Base-by-base conservation (phyloP, 208 protist genomes). In the Novymonas esmeraldas region DNA sequence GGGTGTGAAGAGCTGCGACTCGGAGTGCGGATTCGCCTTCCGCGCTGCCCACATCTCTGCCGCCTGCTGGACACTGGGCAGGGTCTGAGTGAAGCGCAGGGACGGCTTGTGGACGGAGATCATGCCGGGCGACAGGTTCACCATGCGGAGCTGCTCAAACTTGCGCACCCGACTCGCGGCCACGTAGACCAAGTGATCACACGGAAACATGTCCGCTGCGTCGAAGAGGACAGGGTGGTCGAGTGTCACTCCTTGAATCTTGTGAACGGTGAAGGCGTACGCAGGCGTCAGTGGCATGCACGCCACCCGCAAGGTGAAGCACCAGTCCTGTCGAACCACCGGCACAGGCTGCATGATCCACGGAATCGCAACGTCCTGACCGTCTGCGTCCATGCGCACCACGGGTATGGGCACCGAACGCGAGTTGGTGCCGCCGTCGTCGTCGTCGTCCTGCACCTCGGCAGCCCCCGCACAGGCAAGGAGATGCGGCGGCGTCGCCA, bases 221-320 rank as follows among this genome's bases (percentile, higher is more conserved):
- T 97, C 92, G 51, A 97, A 90, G 31, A 95, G 66, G 9, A 97
- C 64, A 9, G 81, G 44, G 49, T 79, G 64, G 46, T 87, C 64
- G 29, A 97, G 76, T 2, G 90, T 95, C 20, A 97, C 39, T 26
- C 93, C 93, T 67, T 97, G 93, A 3, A 90, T 73, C 58, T 95
- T 95, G 79, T 97, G 93, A 31, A 97, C 90, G 0, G 93, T 97
- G 48, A 95, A 97, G 2, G 93, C 93, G 67, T 95, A 97, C 0
- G 89, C 93, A 0, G 86, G 93, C 0, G 70, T 83, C 28, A 97
- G 78, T 2, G 93, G 93, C 58, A 97, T 80, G 41, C 75, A 83
- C 18, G 79, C 65, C 1, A 85, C 76, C 20, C 78, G 74, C 2
- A 76, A 54, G 5, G 33, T 29, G 50, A 82, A 85, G 60, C 85